Evolutionary conservation across 2,329 filamentous ascomycete genomes (phyloP).

Genomic region (Remersonia thermophila): DNA sequence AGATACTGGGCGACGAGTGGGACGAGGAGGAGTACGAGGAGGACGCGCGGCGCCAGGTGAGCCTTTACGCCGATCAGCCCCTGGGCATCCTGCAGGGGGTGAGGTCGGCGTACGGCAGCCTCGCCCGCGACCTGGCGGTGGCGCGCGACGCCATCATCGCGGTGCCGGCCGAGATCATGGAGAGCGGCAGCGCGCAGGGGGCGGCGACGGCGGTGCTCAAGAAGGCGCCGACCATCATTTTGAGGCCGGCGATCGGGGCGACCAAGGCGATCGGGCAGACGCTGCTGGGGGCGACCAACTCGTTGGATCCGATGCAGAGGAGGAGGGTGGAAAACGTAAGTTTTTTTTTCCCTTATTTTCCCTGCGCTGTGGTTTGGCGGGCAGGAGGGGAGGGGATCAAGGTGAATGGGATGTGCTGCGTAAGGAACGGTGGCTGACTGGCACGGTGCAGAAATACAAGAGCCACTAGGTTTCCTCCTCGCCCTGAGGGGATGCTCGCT

Average conservation of each 20-base stretch:
- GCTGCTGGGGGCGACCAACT: slow-evolving; percentile 82
- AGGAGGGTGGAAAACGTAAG: slow-evolving; percentile 80
- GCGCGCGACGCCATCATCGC: slow-evolving; percentile 88
- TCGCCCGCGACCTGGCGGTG: slow-evolving; percentile 76
- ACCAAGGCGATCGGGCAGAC: slow-evolving; percentile 82
- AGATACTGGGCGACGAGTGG: slow-evolving; percentile 6
- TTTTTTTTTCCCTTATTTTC: slow-evolving; percentile 18
- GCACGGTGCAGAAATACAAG: no score
- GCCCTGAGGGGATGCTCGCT: no score
- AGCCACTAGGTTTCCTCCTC: no score
- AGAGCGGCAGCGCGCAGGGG: slow-evolving; percentile 68
- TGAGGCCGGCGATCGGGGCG: slow-evolving; percentile 81
- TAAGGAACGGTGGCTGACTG: no score
- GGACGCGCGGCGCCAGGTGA: slow-evolving; percentile 67
- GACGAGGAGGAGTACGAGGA: slow-evolving; percentile 51
- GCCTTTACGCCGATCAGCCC: slow-evolving; percentile 87
- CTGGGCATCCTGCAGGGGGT: slow-evolving; percentile 79
- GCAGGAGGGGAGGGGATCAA: no score
- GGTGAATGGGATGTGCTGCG: no score
- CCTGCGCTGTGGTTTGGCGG: no score
- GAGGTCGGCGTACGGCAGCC: slow-evolving; percentile 65
- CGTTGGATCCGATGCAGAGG: slow-evolving; percentile 71
- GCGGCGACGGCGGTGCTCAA: slow-evolving; percentile 67
- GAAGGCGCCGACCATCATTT: slow-evolving; percentile 83
- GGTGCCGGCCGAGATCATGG: slow-evolving; percentile 81